These are phyloP conservation scores for Tetrapisispora fleetii DNA, from an alignment of 805 yeast species.

Conservation along the genomic window DNA sequence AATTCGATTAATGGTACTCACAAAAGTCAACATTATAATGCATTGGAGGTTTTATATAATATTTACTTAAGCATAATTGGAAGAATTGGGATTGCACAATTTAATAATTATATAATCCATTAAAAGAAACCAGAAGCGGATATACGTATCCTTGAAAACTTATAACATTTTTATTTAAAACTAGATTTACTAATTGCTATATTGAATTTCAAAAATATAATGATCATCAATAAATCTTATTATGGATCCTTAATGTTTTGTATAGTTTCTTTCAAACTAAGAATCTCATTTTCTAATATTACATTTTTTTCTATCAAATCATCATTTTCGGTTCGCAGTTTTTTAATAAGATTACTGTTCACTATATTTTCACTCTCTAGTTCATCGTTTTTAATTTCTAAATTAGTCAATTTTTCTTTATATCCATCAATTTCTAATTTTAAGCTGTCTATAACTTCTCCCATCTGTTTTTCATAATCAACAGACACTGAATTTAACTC, in stretches of 20 bases:
- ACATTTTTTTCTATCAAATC: constrained; percentile 13
- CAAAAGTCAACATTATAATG: too few relatives aligned
- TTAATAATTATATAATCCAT: too few relatives aligned
- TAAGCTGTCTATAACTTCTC: constrained; percentile 6
- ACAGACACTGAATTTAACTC: constrained; percentile 12
- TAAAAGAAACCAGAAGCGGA: too few relatives aligned
- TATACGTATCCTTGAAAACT: too few relatives aligned
- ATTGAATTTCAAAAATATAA: too few relatives aligned
- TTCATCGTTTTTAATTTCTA: constrained; percentile 15
- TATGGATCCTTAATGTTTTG: background rate
- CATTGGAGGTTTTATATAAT: too few relatives aligned
- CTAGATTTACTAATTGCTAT: too few relatives aligned
- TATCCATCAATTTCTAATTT: background rate
- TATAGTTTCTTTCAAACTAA: constrained; percentile 6
- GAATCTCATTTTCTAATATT: constrained; percentile 14
- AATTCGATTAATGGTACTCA: background rate
- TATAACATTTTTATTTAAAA: too few relatives aligned
- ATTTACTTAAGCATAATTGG: too few relatives aligned
- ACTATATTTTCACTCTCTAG: constrained; percentile 11
- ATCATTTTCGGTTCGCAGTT: constrained; percentile 10
- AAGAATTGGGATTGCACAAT: too few relatives aligned
- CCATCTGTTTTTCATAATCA: constrained; percentile 18
- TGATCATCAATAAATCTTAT: background rate
- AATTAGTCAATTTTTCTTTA: constrained; percentile 5
- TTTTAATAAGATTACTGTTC: constrained; percentile 5